Conservation (phyloP, 768 basidiomycete genomes). For the Lentinula edodes region DNA sequence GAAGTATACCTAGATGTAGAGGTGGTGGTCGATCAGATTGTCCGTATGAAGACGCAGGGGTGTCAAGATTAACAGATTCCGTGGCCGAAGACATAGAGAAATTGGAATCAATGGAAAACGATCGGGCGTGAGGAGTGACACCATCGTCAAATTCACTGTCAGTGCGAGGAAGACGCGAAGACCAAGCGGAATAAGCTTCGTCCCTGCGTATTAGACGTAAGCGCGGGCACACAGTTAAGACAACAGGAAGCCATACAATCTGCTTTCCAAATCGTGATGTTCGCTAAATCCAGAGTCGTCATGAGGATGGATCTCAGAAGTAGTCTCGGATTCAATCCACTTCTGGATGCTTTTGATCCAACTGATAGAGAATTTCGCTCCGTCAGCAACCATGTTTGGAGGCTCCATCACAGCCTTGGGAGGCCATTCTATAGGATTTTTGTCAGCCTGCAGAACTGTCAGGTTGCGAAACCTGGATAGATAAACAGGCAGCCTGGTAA, state of each 20-base stretch:
- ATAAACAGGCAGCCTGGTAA: constrained; percentile 75
- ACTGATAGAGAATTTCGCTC: constrained; percentile 51
- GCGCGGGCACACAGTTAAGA: constrained; percentile 8
- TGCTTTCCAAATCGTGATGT: constrained; percentile 36
- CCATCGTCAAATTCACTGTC: constrained; percentile 30
- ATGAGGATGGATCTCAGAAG: constrained; percentile 27
- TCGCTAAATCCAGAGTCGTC: constrained; percentile 49
- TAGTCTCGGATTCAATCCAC: constrained; percentile 64
- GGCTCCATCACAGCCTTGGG: constrained; percentile 51
- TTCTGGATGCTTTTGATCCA: constrained; percentile 69
- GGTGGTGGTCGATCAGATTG: constrained; percentile 40
- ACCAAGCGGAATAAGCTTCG: constrained; percentile 39
- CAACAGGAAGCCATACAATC: constrained; percentile 22
- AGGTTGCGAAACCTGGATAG: constrained; percentile 67
- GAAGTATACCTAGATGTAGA: constrained; percentile 41
- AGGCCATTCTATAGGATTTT: constrained; percentile 95
- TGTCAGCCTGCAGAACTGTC: constrained; percentile 78
- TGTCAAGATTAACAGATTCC: constrained; percentile 25
- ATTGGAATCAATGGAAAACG: constrained; percentile 58
- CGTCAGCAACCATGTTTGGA: constrained; percentile 29
- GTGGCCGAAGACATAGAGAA: constrained; percentile 42
- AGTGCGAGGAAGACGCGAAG: constrained; percentile 26
- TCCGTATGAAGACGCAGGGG: constrained; percentile 14
- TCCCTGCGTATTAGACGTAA: constrained; percentile 22
- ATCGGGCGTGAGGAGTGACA: constrained; percentile 47